phyloP scores from a whole-genome alignment of 176 grass and related monocot genomes.

The barley (Hordeum vulgare) region MorexV3_pseudomolecules_assembly NC_058519.1:454163657-454164156 shows the following conservation, averaged over 20 bases:
- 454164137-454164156: not conserved
- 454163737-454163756: not conserved
- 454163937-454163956: conserved; percentile 9
- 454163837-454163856: not conserved
- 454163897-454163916: not conserved
- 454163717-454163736: too few relatives aligned
- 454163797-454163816: not conserved
- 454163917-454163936: not conserved
- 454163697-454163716: too few relatives aligned
- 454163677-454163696: too few relatives aligned
- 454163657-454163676: too few relatives aligned
- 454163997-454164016: not conserved
- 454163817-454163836: not conserved
- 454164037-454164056: not conserved
- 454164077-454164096: not conserved
- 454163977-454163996: not conserved
- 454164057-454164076: not conserved
- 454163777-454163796: not conserved
- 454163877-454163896: not conserved
- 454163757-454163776: not conserved
- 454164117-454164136: not conserved
- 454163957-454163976: not conserved
- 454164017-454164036: not conserved
- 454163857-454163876: too few relatives aligned
- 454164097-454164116: not conserved